Conservation (phyloP, 2,329 filamentous ascomycete species). For the Cytospora piceae region DNA sequence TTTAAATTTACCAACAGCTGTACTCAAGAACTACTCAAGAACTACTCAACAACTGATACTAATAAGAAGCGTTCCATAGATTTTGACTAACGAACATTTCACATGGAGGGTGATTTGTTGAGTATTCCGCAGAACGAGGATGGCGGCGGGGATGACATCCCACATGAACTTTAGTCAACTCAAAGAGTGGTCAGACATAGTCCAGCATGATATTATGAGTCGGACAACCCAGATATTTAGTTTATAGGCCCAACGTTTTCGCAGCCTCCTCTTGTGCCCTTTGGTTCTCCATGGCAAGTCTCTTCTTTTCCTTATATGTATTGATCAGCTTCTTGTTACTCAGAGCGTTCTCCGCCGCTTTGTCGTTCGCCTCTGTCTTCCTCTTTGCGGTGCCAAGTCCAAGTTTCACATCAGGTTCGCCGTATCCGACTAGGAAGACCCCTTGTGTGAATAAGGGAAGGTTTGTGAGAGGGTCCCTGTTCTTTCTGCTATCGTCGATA, state of each 20-base stretch:
- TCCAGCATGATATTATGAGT: neutral
- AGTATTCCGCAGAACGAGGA: neutral
- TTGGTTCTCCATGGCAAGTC: conserved; percentile 19
- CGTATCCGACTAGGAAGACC: conserved; percentile 70
- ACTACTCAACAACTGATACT: neutral
- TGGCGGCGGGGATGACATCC: neutral
- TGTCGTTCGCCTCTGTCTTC: conserved; percentile 71
- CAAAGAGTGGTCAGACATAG: neutral
- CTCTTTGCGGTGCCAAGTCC: conserved; percentile 66
- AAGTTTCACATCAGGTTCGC: conserved; percentile 60
- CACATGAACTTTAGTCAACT: neutral
- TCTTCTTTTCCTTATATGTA: conserved; percentile 52
- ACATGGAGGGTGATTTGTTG: neutral
- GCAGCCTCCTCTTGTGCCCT: conserved; percentile 24
- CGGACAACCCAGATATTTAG: neutral
- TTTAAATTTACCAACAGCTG: neutral
- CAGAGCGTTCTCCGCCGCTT: conserved; percentile 67
- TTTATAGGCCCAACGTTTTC: conserved; percentile 23
- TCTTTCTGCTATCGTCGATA: conserved; percentile 46
- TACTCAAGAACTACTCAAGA: too few relatives aligned
- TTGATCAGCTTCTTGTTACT: conserved; percentile 67
- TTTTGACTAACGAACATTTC: too few relatives aligned
- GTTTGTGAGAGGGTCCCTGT: conserved; percentile 57
- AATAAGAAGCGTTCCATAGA: too few relatives aligned
- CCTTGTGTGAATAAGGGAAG: conserved; percentile 65